Evolutionary conservation across 805 yeast species (phyloP), one percentile per base, ranked within the genome.

Genomic region (Metschnikowia colocasiae): DNA sequence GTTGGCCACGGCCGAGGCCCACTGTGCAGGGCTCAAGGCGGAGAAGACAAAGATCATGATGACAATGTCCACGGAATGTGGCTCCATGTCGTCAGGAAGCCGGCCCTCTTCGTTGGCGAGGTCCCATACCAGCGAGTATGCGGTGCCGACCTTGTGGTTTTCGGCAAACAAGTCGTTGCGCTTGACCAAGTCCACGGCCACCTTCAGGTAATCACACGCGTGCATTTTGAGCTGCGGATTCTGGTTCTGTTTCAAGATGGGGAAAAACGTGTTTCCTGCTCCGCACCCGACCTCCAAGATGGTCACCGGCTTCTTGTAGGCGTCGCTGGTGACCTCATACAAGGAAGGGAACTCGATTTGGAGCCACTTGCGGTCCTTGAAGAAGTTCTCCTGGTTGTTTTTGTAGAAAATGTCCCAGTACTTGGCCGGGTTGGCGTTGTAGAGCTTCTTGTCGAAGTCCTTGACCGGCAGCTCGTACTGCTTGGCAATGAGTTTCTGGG

Each of bases 281-380:
- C 99, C 99, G 69, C 99, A 94, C 3, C 99, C 99, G 40, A 94
- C 85, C 65, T 94, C 99, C 46, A 94, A 75, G 29, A 94, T 84
- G 3, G 83, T 81, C 19, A 76, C 75, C 4, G 84, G 79, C n/a
- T 89, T 85, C 6, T 83, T 75, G 54, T 83, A 85, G 20, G 79
- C 76, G 52, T 81, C 80, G 15, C 56, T 57, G 3, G 96, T 88
- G 5, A 88, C 85, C 51, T 83, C 84, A 60, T 85, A 92, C 30
- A 94, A 67, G 12, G 80, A 70, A 1, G 99, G 99, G 54, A 94
- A 94, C 68, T 94, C 99, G 40, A 92, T 85, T 62, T 87, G 89
- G 50, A 94, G 74, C 99, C 99, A 94, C 61, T 88, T 91, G 57
- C 99, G 76, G 66, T 94, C 97, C 64, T 94, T 94, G 76, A 94